Conservation (phyloP, 2,329 filamentous ascomycete genomes). For the Daldinia sp. region DNA sequence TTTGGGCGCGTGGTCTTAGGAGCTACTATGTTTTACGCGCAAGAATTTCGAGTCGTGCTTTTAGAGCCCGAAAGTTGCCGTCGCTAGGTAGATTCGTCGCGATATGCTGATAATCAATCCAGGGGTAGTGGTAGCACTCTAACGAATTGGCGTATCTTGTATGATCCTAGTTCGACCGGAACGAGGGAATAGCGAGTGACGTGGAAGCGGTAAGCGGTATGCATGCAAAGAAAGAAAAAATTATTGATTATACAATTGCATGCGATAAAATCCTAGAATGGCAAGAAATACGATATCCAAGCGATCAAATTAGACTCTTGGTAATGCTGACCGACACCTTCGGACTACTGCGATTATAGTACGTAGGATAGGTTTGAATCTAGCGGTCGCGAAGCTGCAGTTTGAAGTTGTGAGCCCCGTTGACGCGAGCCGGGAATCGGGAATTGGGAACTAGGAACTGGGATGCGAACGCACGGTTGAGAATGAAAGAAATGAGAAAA, state of each 20-base stretch:
- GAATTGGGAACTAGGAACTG: no score
- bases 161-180: neutral
- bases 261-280: constrained; percentile 16
- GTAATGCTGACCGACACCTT: constrained; percentile 1
- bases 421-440: neutral
- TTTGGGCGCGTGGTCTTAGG: constrained; percentile 24
- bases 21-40: constrained; percentile 21
- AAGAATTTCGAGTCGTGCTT: neutral
- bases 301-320: constrained; percentile 6
- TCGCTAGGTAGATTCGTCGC: neutral
- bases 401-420: constrained; percentile 1
- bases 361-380: neutral
- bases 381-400: constrained; percentile 12
- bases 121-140: constrained; percentile 1
- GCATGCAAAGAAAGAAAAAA: neutral
- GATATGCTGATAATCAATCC: neutral
- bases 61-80: neutral
- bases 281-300: constrained; percentile 33
- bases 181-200: neutral
- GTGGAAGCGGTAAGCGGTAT: constrained; percentile 1
- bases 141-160: constrained; percentile 2
- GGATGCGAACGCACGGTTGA: constrained; percentile 9
- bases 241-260: constrained; percentile 12
- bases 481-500: neutral
- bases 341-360: neutral